Evolutionary conservation across 176 grass and related monocot species (phyloP).

Genomic region (Oryza punctata): DNA sequence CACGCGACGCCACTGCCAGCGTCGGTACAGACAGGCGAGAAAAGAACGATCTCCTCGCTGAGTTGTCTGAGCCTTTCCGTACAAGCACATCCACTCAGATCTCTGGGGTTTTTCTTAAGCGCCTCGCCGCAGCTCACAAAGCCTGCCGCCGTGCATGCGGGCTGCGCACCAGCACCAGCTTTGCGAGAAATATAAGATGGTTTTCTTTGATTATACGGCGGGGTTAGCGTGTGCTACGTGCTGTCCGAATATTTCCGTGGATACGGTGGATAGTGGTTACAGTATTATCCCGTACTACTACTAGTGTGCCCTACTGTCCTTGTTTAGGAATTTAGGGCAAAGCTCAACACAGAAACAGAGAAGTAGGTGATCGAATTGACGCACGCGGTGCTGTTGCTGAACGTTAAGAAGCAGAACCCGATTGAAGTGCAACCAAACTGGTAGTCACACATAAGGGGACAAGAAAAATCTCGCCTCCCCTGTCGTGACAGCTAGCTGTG

Average conservation of each 20-base stretch:
- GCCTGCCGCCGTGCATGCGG: neutral
- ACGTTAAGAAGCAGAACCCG: neutral
- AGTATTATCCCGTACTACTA: neutral
- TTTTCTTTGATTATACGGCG: neutral
- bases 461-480: neutral
- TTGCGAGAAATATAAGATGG: neutral
- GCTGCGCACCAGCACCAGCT: neutral
- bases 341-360: neutral
- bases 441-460: neutral
- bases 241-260: conserved; percentile 7
- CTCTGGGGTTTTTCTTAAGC: neutral
- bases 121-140: neutral
- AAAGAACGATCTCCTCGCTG: neutral
- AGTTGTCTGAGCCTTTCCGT: neutral
- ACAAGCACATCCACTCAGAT: neutral
- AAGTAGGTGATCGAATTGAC: neutral
- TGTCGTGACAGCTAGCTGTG: neutral
- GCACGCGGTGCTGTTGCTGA: neutral
- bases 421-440: neutral
- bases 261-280: neutral
- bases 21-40: neutral
- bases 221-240: neutral
- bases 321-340: neutral
- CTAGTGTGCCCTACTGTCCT: neutral
- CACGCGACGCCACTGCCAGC: neutral